Conservation (phyloP, 148 eudicot species). For the Heliamphora exappendiculata region DNA sequence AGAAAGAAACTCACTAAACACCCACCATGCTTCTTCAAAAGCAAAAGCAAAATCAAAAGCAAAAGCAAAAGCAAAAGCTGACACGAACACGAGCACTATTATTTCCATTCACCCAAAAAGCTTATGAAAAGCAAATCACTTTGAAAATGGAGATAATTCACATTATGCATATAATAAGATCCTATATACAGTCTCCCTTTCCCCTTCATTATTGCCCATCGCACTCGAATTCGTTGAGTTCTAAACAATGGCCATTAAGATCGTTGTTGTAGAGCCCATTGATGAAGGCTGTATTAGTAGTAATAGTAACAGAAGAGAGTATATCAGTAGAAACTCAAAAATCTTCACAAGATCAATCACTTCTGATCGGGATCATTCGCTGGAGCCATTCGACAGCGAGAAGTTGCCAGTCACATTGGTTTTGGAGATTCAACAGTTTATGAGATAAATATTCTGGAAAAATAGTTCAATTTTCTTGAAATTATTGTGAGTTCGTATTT, state of each 20-base stretch:
- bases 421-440: slow-evolving; percentile 71
- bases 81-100: background rate
- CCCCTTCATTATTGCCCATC: background rate
- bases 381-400: slow-evolving; percentile 87
- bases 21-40: slow-evolving; percentile 7
- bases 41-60: slow-evolving; percentile 31
- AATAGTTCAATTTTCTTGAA: no score
- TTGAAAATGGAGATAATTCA: background rate
- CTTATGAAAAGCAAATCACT: slow-evolving; percentile 23
- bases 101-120: slow-evolving; percentile 14
- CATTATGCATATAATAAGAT: slow-evolving; percentile 33
- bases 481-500: no score
- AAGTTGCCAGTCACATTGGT: slow-evolving; percentile 71
- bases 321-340: slow-evolving; percentile 7
- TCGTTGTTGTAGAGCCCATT: slow-evolving; percentile 62
- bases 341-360: slow-evolving; percentile 50
- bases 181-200: slow-evolving; percentile 7
- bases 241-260: slow-evolving; percentile 38
- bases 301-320: slow-evolving; percentile 15
- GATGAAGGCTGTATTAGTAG: slow-evolving; percentile 17
- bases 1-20: background rate
- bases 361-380: slow-evolving; percentile 33
- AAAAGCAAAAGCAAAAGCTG: slow-evolving; percentile 27
- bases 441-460: no score
- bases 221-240: background rate